Base-by-base conservation (phyloP, 176 grass and related monocot species). In the Eremochloa ophiuroides region DNA sequence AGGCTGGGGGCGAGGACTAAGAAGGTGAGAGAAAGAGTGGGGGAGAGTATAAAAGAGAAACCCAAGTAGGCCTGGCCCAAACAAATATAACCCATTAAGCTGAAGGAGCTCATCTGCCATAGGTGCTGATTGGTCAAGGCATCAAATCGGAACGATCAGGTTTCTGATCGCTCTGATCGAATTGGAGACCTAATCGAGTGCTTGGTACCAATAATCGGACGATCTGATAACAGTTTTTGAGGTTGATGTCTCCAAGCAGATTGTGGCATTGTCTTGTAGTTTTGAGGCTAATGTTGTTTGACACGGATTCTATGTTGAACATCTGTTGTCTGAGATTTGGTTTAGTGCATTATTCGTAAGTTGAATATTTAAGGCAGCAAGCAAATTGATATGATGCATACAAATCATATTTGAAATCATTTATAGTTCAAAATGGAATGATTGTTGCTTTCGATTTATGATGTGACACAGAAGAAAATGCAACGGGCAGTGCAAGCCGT, bases 401-500 rank as follows among this genome's bases (percentile, higher is more conserved):
- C 30, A 39, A 64, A 35, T 70, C 26, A 35, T 27, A 73, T 15
- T 40, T 66, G n/a, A 43, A 65, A 62, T 50, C 12, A 0, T 63
- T 64, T 16, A 56, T 40, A 0, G 13, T 77, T 83, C 47, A 64
- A 41, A 83, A 71, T 81, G 5, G 82, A 62, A 55, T 89, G 40
- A 80, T 25, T 76, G 2, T 56, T 67, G 40, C 6, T 62, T 85
- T 74, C 69, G 11, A 43, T 61, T 44, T 73, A 23, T 88, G 41
- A 46, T 88, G 15, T 73, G 76, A 61, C 20, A 42, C 82, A 90
- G 85, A 89, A 62, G 56, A 94, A 94, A 88, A 94, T 94, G 93
- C 93, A 91, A 48, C 84, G 84, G n/a, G 87, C 84, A 83, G 70
- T 94, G 82, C 92, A 94, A 77, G 84, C 81, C 51, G 60, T 94